Conservation (phyloP, 1,139 yeast genomes). For the Saccharomyces pastorianus region DNA sequence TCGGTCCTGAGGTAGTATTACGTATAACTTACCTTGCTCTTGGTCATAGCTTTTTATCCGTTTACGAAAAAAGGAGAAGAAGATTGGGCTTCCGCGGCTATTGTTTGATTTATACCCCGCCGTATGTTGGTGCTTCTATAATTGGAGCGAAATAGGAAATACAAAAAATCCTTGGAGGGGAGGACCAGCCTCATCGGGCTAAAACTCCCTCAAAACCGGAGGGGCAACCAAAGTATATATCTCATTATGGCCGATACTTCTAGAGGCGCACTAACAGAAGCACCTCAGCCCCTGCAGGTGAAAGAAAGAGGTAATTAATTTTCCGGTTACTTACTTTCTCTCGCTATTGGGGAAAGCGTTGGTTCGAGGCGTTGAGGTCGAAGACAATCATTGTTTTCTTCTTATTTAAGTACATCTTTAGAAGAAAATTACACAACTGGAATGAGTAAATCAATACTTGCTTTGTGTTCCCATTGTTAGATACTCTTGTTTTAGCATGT, state of each 20-base stretch:
- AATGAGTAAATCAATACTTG: neutral
- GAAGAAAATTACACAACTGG: neutral
- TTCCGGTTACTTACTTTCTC: slow-evolving; percentile 26
- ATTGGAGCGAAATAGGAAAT: neutral
- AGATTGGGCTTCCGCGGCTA: neutral
- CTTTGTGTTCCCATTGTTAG: neutral
- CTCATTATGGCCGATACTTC: neutral
- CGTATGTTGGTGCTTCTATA: neutral
- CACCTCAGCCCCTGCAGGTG: neutral
- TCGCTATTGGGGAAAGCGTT: neutral
- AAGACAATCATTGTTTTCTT: neutral
- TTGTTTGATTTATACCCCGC: neutral
- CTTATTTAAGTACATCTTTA: neutral
- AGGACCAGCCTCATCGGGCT: neutral
- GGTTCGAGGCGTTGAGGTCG: neutral
- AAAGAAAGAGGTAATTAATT: slow-evolving; percentile 15
- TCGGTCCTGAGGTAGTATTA: neutral
- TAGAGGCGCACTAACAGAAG: neutral
- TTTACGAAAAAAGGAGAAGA: neutral
- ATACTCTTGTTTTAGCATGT: neutral
- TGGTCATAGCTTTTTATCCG: neutral
- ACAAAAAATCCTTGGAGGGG: neutral
- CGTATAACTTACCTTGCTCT: neutral
- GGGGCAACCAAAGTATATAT: neutral
- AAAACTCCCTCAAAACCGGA: neutral